Conservation (phyloP, 352 stramenopile genomes). For the Phytophthora sp. region DNA sequence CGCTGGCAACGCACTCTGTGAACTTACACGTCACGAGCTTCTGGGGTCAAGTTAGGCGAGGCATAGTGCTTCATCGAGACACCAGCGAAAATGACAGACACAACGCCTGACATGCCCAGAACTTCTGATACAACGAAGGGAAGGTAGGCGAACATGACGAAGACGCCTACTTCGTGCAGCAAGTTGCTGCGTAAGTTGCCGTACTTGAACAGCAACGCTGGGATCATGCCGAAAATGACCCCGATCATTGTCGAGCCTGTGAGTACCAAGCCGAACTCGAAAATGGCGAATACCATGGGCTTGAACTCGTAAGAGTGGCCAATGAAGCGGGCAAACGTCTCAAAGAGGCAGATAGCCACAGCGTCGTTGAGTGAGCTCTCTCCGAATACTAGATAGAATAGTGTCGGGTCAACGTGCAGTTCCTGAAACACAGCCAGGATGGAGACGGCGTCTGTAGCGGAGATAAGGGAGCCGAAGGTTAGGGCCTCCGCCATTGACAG, state of each 20-base stretch:
- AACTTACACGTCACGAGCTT: constrained; percentile 82
- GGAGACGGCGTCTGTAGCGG: constrained; percentile 93
- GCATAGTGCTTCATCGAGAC: constrained; percentile 93
- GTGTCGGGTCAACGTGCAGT: constrained; percentile 86
- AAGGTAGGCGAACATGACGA: constrained; percentile 89
- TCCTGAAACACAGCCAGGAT: constrained; percentile 93
- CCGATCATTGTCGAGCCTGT: constrained; percentile 90
- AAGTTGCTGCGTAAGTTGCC: constrained; percentile 87
- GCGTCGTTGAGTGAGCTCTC: constrained; percentile 96
- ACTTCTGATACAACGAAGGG: constrained; percentile 79
- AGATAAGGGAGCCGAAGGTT: constrained; percentile 93
- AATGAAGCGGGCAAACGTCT: constrained; percentile 93
- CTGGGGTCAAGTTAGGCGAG: constrained; percentile 81
- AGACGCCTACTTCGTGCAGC: constrained; percentile 90
- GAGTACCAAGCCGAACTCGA: constrained; percentile 93
- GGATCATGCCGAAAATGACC: constrained; percentile 80
- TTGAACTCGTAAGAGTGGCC: constrained; percentile 84
- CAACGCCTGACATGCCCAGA: constrained; percentile 90
- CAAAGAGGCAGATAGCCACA: constrained; percentile 93
- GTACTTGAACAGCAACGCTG: constrained; percentile 91
- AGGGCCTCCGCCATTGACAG: constrained; percentile 90
- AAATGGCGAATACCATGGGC: constrained; percentile 76
- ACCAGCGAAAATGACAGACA: constrained; percentile 94
- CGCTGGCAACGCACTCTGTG: background rate
- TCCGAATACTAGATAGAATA: constrained; percentile 97